A percentile compares a stretch with the other conserved stretches of the same genome.
These are phyloP conservation scores for Cylindrodendrum hubeiense DNA, from an alignment of 2,329 filamentous ascomycete genomes.

Conservation along the genomic window DNA sequence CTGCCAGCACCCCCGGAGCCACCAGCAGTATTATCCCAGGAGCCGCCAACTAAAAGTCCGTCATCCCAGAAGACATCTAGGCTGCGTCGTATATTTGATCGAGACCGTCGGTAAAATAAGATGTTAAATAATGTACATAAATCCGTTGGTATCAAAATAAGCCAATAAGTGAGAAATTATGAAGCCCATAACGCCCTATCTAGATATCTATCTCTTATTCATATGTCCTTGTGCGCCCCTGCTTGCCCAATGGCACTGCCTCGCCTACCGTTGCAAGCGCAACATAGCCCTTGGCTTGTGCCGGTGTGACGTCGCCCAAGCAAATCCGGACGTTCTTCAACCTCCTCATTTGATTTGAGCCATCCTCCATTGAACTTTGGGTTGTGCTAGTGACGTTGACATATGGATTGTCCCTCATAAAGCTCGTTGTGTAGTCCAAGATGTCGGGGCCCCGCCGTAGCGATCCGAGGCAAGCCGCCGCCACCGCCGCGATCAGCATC, in stretches of 20 bases:
- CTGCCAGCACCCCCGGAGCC: too few relatives aligned
- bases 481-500: conserved; percentile 10
- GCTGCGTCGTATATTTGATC: too few relatives aligned
- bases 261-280: conserved; percentile 14
- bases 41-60: too few relatives aligned
- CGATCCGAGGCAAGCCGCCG: not conserved
- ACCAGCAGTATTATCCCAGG: too few relatives aligned
- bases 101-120: too few relatives aligned
- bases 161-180: not conserved
- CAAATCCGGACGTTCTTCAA: conserved; percentile 7
- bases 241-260: not conserved
- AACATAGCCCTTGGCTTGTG: conserved; percentile 8
- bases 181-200: not conserved
- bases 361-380: conserved; percentile 17
- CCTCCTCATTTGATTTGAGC: conserved; percentile 2
- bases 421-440: not conserved
- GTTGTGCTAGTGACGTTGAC: not conserved
- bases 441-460: conserved; percentile 17
- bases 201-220: not conserved
- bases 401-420: conserved; percentile 14
- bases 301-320: conserved; percentile 8
- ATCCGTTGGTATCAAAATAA: not conserved
- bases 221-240: not conserved
- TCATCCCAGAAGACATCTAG: too few relatives aligned
- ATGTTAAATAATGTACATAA: too few relatives aligned